Base-by-base conservation (phyloP, 192 early-diverging fungal species). In the Coemansia sp. region DNA sequence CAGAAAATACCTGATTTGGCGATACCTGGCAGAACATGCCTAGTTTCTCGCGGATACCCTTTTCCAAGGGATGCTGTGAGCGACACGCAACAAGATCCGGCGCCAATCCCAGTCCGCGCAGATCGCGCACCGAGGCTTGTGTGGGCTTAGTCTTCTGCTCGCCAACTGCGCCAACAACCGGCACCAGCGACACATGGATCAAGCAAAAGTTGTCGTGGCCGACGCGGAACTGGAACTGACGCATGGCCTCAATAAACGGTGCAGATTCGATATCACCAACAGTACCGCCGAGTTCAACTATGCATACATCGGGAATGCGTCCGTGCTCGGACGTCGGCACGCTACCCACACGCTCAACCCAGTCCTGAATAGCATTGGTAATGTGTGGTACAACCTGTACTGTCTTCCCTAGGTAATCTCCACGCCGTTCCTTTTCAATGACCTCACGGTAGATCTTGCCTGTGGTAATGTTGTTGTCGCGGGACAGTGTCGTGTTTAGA, bases 61-160 rank as follows among this genome's bases (percentile, higher is more conserved):
- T 85, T 51, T 93, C 93, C 54, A 99, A 84, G 33, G 89, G 91
- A 55, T 89, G 90, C 39, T 89, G 87, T 61, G 88, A 91, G 66
- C 97, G 90, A 84, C 97, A 99, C 24, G 96, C 97, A 79, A 98
- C 93, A 75, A 99, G 81, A 68, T 99, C 97, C 6, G 97, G 96
- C 20, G 90, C 88, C 46, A 99, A 85, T 59, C 97, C 97, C 53
- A 96, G 86, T 66, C 95, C 95, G 71, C 97, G 87, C 46, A 99
- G 85, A 70, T 97, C 94, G 66, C 95, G 87, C 42, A 99, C 92
- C 31, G 91, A 94, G n/a, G 91, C 87, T 76, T 99, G 97, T 8
- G 97, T 99, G 61, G 97, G 97, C 86, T 99, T 99, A 25, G 96
- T 97, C 87, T 99, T 99, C 77, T 98, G 97, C 77, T 99, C 97